These are phyloP conservation scores for Penicillium brevicompactum DNA, from an alignment of 2,329 filamentous ascomycete genomes.

Conservation along the genomic window DNA sequence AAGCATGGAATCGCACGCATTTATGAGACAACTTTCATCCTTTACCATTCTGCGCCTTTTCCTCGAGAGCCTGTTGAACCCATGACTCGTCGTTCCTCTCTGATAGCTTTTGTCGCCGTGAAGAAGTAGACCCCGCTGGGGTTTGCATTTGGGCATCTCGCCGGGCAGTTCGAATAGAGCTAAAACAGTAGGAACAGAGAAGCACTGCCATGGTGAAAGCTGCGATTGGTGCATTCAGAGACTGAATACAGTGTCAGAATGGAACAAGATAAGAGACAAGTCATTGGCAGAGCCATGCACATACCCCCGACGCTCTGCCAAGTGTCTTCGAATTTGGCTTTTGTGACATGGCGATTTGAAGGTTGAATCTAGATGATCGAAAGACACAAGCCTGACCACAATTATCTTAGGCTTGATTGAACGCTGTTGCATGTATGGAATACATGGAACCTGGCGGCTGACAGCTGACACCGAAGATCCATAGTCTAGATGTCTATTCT, in stretches of 20 bases:
- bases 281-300: slow-evolving; percentile 1
- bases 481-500: no score
- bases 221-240: slow-evolving; percentile 62
- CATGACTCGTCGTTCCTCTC: slow-evolving; percentile 28
- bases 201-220: slow-evolving; percentile 64
- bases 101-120: slow-evolving; percentile 49
- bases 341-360: slow-evolving; percentile 14
- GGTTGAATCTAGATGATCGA: background rate
- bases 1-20: no score
- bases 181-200: slow-evolving; percentile 63
- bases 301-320: slow-evolving; percentile 21
- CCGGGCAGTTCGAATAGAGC: slow-evolving; percentile 67
- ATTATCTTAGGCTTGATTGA: no score
- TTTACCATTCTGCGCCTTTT: slow-evolving; percentile 29
- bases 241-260: slow-evolving; percentile 36
- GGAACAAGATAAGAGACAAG: no score
- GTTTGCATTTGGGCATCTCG: slow-evolving; percentile 62
- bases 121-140: slow-evolving; percentile 22
- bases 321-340: slow-evolving; percentile 16
- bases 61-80: slow-evolving; percentile 37
- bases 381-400: no score
- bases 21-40: background rate
- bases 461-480: no score
- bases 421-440: no score
- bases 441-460: no score